phyloP scores from a whole-genome alignment of 176 grass and related monocot genomes.

The maize (Zea mays) region Zm-B73-REFERENCE-NAM-5.0 NC_050098.1:9175001-9175500 shows the following conservation, averaged over 20 bases:
- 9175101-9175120: not conserved
- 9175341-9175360: not conserved
- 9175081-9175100: slow-evolving; percentile 58
- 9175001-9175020: slow-evolving; percentile 87
- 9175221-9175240: not conserved
- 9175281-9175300: not conserved
- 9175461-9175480: not conserved
- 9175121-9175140: not conserved
- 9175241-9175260: not conserved
- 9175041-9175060: slow-evolving; percentile 55
- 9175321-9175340: not conserved
- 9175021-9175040: slow-evolving; percentile 77
- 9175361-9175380: not conserved
- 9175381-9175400: not conserved
- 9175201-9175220: not conserved
- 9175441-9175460: not conserved
- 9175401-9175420: not conserved
- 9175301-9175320: not conserved
- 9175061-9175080: slow-evolving; percentile 69
- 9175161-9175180: not conserved
- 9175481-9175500: no score
- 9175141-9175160: not conserved
- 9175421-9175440: not conserved
- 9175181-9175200: not conserved
- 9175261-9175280: not conserved